Conservation (phyloP, 2,329 filamentous ascomycete genomes). For the Fusarium annulatum region DNA sequence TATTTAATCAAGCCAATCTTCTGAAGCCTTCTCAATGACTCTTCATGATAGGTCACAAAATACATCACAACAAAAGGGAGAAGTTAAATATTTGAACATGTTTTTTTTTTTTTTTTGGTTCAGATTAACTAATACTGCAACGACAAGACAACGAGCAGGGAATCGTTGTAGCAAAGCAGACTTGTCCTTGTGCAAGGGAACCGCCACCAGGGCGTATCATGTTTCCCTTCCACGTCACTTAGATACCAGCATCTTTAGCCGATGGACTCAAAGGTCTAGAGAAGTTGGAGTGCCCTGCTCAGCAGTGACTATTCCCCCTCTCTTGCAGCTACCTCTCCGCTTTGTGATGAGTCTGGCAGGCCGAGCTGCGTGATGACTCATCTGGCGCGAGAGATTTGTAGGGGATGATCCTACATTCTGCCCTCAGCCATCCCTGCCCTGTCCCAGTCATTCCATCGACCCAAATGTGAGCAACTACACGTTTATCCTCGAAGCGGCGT, state of each 20-base stretch:
- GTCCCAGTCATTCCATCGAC: conserved; percentile 7
- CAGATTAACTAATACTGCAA: conserved; percentile 58
- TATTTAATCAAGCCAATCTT: neutral
- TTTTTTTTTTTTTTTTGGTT: conserved; percentile 42
- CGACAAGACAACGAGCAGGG: conserved; percentile 55
- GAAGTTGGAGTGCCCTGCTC: conserved; percentile 33
- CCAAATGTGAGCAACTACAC: conserved; percentile 27
- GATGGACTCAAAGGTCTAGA: conserved; percentile 32
- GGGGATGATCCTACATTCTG: conserved; percentile 45
- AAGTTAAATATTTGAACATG: conserved; percentile 32
- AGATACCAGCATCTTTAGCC: conserved; percentile 52
- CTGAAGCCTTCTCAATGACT: neutral
- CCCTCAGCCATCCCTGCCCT: conserved; percentile 34
- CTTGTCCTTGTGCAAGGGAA: conserved; percentile 50
- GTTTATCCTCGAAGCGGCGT: conserved; percentile 38
- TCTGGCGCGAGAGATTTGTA: conserved; percentile 34
- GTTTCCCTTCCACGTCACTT: conserved; percentile 42
- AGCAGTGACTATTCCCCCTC: conserved; percentile 37
- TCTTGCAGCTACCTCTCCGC: conserved; percentile 27
- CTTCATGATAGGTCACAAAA: neutral
- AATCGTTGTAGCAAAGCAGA: conserved; percentile 50
- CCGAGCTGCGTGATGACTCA: conserved; percentile 31
- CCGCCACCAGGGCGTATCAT: conserved; percentile 47
- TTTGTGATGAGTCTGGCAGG: conserved; percentile 20
- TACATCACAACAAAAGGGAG: neutral